These are phyloP conservation scores for Aspergillus niger DNA, from an alignment of 2,329 filamentous ascomycete species.

Conservation along the genomic window DNA sequence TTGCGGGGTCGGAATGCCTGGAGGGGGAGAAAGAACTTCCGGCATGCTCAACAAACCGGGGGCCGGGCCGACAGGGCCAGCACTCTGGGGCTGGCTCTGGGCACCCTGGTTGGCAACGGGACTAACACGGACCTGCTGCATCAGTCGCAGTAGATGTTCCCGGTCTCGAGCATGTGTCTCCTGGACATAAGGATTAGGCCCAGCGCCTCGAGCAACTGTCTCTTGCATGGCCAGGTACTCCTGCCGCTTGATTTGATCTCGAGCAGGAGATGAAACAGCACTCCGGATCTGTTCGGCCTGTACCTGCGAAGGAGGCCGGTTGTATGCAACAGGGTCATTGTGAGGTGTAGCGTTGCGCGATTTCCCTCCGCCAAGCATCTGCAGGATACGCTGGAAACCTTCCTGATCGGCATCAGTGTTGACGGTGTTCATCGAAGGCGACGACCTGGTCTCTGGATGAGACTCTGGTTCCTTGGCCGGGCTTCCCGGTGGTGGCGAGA, in stretches of 20 bases:
- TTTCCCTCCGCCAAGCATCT: conserved; percentile 69
- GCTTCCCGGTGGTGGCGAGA: conserved; percentile 62
- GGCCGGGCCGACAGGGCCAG: conserved; percentile 33
- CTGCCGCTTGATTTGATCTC: conserved; percentile 32
- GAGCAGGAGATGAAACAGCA: conserved; percentile 35
- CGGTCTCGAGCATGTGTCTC: conserved; percentile 60
- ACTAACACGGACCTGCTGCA: conserved; percentile 61
- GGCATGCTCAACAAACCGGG: conserved; percentile 40
- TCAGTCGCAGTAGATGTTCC: conserved; percentile 83
- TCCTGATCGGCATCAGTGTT: conserved; percentile 71
- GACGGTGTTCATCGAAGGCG: conserved; percentile 37
- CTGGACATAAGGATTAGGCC: conserved; percentile 33
- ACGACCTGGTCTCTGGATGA: conserved; percentile 26
- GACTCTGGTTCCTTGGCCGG: conserved; percentile 42
- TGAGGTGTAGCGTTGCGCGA: conserved; percentile 50
- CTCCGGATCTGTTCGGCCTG: conserved; percentile 34
- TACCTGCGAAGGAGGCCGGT: conserved; percentile 32
- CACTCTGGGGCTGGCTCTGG: conserved; percentile 32
- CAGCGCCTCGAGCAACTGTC: conserved; percentile 25
- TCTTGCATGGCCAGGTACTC: conserved; percentile 36
- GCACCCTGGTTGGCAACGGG: conserved; percentile 27
- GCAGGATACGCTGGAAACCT: conserved; percentile 78
- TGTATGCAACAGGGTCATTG: conserved; percentile 36
- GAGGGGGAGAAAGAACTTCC: conserved; percentile 38
- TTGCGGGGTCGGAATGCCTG: conserved; percentile 35